Base-by-base conservation (phyloP, 1,284 basidiomycete species). In the Boletus subluridellus region DNA sequence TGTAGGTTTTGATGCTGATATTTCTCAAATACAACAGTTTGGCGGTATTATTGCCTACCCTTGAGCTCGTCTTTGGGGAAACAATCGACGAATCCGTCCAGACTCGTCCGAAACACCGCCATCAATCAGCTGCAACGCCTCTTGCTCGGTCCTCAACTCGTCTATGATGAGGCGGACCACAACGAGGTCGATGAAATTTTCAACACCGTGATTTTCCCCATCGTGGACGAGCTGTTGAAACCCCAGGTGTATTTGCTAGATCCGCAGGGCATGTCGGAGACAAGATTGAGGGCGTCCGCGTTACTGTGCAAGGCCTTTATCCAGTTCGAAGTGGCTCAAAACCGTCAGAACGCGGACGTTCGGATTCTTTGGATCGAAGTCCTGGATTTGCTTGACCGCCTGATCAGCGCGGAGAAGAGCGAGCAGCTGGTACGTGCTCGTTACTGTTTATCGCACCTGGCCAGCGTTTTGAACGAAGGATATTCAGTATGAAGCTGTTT, bases 251-350 rank as follows among this genome's bases (percentile, higher is more conserved):
- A 89, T 68, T 78, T 84, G 59, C 80, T 88, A 38, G 95, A 98
- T 71, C 89, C 92, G 0, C 82, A 85, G 59, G 94, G 92, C 34
- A 92, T 98, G 82, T 83, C 89, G 7, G 95, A 98, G 77, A 95
- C 93, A 24, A 84, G 95, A 10, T 74, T 97, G 44, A 84, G 93
- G 44, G 93, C 92, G 2, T 92, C 90, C 14, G 91, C 90, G 17
- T 76, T 99, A 51, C 78, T 98, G 30, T 97, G 94, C 82, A 98
- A 98, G 75, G 87, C 89, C 5, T 98, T 99, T 77, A 89, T 99
- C 81, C 94, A 97, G 68, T 90, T 95, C 63, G 89, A 95, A 62
- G 81, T 91, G 34, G 83, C 89, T 39, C 86, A 95, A 59, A 81
- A 78, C 59, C 80, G 84, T 65, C 77, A 77, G n/a, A 78, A 83